Percentiles rank a stretch among this genome's conserved stretches.
phyloP scores from a whole-genome alignment of 75 land plant genomes.

The Gnetum montanum region DNA sequence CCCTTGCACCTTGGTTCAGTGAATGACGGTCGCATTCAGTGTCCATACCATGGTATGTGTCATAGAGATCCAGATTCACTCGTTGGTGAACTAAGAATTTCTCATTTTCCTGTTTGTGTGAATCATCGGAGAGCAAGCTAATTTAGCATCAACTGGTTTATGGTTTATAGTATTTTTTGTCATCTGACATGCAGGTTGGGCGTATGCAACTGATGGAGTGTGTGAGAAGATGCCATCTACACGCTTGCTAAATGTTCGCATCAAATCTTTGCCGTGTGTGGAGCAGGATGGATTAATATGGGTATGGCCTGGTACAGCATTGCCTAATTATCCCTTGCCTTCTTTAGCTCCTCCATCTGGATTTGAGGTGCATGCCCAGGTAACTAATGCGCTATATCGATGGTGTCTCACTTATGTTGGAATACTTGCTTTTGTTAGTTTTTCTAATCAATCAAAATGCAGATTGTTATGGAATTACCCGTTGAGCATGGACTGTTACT shows the following conservation, averaged over 20 bases:
- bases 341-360: slow-evolving; percentile 73
- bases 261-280: slow-evolving; percentile 75
- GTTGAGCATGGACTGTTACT: slow-evolving; percentile 92
- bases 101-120: not conserved
- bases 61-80: not conserved
- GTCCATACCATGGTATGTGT: slow-evolving; percentile 96
- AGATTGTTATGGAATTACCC: slow-evolving; percentile 91
- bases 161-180: slow-evolving; percentile 1
- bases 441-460: slow-evolving; percentile 7
- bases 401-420: not conserved
- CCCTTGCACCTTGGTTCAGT: slow-evolving; percentile 92
- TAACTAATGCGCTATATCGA: slow-evolving; percentile 12
- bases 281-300: slow-evolving; percentile 94
- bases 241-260: slow-evolving; percentile 41
- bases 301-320: slow-evolving; percentile 94
- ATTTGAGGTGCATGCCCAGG: slow-evolving; percentile 84
- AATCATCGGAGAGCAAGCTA: not conserved
- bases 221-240: slow-evolving; percentile 99
- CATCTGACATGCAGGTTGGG: slow-evolving; percentile 65
- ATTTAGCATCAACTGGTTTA: not conserved
- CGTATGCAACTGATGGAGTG: slow-evolving; percentile 76
- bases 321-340: slow-evolving; percentile 65
- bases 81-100: not conserved
- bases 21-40: slow-evolving; percentile 80
- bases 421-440: not conserved